Base-by-base conservation (phyloP, 1,284 basidiomycete genomes). In the Cryptococcus sp. region DNA sequence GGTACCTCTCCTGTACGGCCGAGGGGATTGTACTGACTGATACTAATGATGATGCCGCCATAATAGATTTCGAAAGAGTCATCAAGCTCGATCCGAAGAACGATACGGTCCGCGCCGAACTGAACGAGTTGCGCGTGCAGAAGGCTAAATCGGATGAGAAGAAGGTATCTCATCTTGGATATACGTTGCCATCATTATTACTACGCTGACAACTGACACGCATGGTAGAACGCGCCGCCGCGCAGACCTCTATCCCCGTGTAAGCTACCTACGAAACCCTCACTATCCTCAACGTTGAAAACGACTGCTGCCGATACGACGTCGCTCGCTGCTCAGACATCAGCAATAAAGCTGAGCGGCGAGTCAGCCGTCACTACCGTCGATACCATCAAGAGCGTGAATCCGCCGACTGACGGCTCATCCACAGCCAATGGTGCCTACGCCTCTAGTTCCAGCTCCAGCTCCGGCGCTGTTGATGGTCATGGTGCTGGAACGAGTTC, bases 1-100 rank as follows among this genome's bases (percentile, higher is more conserved):
- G 50, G 54, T 55, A n/a, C 2, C 25, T 3, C 3, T 25, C 25
- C 25, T 25, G 1, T n/a, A n/a, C n/a, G n/a, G n/a, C n/a, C n/a
- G n/a, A n/a, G n/a, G n/a, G 6, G 25, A 35, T 19, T 2, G 19
- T 11, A 35, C 5, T 19, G 27, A 50, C n/a, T 17, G 44, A 31
- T 49, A 16, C 4, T 35, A 25, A 47, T n/a, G 27, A 41, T 27
- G 20, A 20, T 22, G 15, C 3, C 20, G 13, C 6, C 15, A 23
- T n/a, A 19, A 17, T 44, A 76, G 74, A 76, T 50, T 25, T 77
- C 25, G 52, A 67, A 49, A 39, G 27, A n/a, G 53, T 73, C 0
- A 27, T 73, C 22, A 59, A 56, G 22, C 10, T 69, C 0, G 76
- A 75, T 31, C 60, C 66, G 27, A 49, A 25, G 15, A 78, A 76